Percentiles rank a stretch among this genome's conserved stretches.
phyloP scores from a whole-genome alignment of 2,329 filamentous ascomycete species.

The Colletotrichum agaves region DNA sequence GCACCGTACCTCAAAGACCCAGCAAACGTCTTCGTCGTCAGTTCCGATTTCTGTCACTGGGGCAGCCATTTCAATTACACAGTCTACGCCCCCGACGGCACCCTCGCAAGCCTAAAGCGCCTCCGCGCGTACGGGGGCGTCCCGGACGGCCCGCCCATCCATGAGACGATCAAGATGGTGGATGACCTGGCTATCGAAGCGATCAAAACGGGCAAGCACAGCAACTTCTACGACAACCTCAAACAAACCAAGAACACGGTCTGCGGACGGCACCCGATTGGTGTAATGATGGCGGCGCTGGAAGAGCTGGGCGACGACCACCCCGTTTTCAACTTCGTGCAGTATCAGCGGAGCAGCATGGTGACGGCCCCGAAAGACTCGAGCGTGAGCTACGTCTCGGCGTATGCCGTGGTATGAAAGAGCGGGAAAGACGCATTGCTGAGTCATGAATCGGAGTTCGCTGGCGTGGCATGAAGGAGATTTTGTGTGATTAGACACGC shows the following conservation, averaged over 20 bases:
- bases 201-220: constrained; percentile 80
- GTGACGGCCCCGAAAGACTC: constrained; percentile 75
- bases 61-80: constrained; percentile 85
- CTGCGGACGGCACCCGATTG: constrained; percentile 94
- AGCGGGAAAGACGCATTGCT: not conserved
- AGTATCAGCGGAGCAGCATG: constrained; percentile 88
- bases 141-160: constrained; percentile 67
- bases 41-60: constrained; percentile 98
- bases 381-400: constrained; percentile 95
- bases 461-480: constrained; percentile 10
- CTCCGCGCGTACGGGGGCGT: constrained; percentile 47
- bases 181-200: constrained; percentile 87
- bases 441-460: not conserved
- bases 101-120: constrained; percentile 52
- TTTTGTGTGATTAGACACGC: constrained; percentile 18
- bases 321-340: constrained; percentile 78
- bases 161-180: constrained; percentile 84
- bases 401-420: constrained; percentile 78
- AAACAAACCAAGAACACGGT: constrained; percentile 86
- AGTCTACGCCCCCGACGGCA: constrained; percentile 69
- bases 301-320: constrained; percentile 68
- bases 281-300: constrained; percentile 88
- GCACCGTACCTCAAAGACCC: constrained; percentile 81
- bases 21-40: constrained; percentile 84
- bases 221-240: constrained; percentile 75